Conservation (phyloP, 805 yeast species). For the Ogataea polymorpha region DNA sequence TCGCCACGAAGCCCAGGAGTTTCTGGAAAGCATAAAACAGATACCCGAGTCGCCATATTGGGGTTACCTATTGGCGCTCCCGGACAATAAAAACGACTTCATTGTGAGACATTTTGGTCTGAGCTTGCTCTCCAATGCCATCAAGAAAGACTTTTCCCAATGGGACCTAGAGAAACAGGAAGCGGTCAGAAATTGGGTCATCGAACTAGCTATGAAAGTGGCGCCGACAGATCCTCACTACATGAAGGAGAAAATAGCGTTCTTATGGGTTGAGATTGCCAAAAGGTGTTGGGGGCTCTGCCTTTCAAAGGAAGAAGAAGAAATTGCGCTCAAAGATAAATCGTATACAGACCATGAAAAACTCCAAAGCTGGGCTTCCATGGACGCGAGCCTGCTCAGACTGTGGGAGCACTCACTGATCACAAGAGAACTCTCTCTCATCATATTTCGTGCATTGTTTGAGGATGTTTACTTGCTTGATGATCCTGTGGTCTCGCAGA, state of each 20-base stretch:
- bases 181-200: slow-evolving; percentile 79
- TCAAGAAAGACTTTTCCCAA: slow-evolving; percentile 54
- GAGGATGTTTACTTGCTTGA: slow-evolving; percentile 92
- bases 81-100: slow-evolving; percentile 55
- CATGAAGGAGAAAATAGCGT: slow-evolving; percentile 84
- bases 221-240: slow-evolving; percentile 77
- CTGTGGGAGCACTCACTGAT: slow-evolving; percentile 68
- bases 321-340: slow-evolving; percentile 21
- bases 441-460: slow-evolving; percentile 79
- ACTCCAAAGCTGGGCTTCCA: slow-evolving; percentile 73
- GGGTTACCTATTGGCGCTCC: slow-evolving; percentile 83
- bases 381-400: slow-evolving; percentile 75
- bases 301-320: slow-evolving; percentile 33
- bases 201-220: slow-evolving; percentile 67
- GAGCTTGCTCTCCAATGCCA: slow-evolving; percentile 70
- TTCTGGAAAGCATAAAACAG: slow-evolving; percentile 71
- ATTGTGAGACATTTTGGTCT: slow-evolving; percentile 90
- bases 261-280: slow-evolving; percentile 86
- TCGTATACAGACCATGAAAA: slow-evolving; percentile 45
- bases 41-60: slow-evolving; percentile 85
- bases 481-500: slow-evolving; percentile 82
- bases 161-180: slow-evolving; percentile 53
- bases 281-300: slow-evolving; percentile 88
- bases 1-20: slow-evolving; percentile 53
- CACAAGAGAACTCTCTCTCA: slow-evolving; percentile 72